Evolutionary conservation across 2,329 filamentous ascomycete species (phyloP).

Genomic region (Ceratocystis ficicola): DNA sequence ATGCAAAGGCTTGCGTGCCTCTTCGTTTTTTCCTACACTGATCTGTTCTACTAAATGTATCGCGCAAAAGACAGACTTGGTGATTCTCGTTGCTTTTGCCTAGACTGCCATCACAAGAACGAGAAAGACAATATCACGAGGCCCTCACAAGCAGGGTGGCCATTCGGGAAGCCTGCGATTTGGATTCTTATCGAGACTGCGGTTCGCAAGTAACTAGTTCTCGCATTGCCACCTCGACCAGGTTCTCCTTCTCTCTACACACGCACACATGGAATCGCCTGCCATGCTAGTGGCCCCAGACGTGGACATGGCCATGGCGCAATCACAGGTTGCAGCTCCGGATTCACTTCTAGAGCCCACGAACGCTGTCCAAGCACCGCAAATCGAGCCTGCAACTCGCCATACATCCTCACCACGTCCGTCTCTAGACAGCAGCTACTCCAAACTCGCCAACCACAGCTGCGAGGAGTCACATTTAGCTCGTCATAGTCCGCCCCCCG

Average conservation of each 20-base stretch:
- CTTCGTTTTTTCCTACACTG: not conserved
- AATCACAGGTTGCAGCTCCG: not conserved
- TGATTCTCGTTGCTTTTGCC: slow-evolving; percentile 1
- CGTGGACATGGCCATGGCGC: not conserved
- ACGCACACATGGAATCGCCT: not conserved
- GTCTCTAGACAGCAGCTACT: not conserved
- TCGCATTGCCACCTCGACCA: not conserved
- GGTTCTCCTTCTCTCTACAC: not conserved
- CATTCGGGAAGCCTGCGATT: not conserved
- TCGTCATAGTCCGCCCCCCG: not conserved
- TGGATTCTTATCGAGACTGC: not conserved
- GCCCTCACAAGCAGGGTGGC: not conserved
- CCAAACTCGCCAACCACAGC: not conserved
- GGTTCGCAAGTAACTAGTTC: not conserved
- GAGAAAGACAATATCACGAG: not conserved
- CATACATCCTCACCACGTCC: not conserved
- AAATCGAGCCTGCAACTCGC: not conserved
- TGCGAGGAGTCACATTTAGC: not conserved
- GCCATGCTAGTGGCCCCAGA: not conserved
- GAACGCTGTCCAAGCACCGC: not conserved
- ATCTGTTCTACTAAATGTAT: slow-evolving; percentile 1
- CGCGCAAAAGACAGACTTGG: not conserved
- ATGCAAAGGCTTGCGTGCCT: not conserved
- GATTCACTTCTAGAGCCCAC: not conserved
- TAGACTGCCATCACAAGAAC: not conserved